These are phyloP conservation scores for Cyclostephanos tholiformis DNA, from an alignment of 108 stramenopile species.

Conservation along the genomic window DNA sequence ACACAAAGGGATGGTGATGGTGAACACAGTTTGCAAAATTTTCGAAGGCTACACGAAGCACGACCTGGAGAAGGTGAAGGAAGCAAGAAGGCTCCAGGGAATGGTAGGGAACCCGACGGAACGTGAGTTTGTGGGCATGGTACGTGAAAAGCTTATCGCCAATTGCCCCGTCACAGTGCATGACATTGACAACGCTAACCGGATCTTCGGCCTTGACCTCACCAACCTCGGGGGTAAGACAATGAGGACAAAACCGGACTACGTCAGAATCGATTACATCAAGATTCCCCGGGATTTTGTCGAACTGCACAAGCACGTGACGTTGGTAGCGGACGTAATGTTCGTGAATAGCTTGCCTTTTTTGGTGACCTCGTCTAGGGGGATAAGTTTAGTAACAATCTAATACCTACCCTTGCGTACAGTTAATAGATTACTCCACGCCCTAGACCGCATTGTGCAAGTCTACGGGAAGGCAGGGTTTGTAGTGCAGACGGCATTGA, in stretches of 20 bases:
- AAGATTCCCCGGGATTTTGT: conserved; percentile 16
- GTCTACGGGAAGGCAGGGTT: too few species aligned
- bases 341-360: conserved; percentile 22
- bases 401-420: conserved; percentile 13
- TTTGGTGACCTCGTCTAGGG: conserved; percentile 9
- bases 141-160: background rate
- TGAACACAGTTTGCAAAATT: too few species aligned
- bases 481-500: too few species aligned
- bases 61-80: too few species aligned
- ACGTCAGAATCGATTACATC: background rate
- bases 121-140: background rate
- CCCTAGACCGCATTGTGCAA: too few species aligned
- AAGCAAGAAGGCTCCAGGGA: background rate
- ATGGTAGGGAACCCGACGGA: background rate
- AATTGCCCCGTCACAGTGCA: background rate
- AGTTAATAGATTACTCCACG: background rate
- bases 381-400: conserved; percentile 18
- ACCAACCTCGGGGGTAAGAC: background rate
- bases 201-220: background rate
- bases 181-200: background rate
- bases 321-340: conserved; percentile 16
- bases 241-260: background rate
- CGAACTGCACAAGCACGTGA: background rate
- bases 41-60: too few species aligned
- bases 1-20: too few species aligned